phyloP scores from a whole-genome alignment of 2,329 filamentous ascomycete genomes.

The Plectosphaerella sp. region DNA sequence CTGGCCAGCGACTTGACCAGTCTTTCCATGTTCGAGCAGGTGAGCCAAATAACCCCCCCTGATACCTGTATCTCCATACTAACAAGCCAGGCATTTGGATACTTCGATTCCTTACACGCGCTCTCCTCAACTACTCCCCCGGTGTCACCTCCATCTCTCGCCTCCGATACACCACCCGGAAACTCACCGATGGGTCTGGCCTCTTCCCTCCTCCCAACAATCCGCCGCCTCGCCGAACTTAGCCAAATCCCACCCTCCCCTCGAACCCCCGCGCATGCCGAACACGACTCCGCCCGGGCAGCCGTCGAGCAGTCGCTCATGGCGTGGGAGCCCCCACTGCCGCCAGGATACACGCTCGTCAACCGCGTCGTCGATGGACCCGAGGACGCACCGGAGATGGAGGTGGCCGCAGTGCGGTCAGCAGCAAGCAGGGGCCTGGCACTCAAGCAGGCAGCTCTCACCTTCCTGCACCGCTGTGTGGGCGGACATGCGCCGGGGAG shows the following conservation, averaged over 20 bases:
- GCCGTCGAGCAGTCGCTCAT: slow-evolving; percentile 6
- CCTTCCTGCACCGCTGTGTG: slow-evolving; percentile 7
- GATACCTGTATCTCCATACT: background rate
- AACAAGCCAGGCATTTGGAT: slow-evolving; percentile 8
- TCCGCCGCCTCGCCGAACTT: slow-evolving; percentile 8
- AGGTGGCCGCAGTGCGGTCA: slow-evolving; percentile 9
- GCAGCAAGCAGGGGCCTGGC: slow-evolving; percentile 10
- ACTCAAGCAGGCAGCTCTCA: slow-evolving; percentile 9
- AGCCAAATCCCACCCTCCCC: slow-evolving; percentile 4
- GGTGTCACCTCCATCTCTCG: background rate
- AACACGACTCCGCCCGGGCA: slow-evolving; percentile 7
- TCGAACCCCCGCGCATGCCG: slow-evolving; percentile 6
- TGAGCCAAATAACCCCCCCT: background rate
- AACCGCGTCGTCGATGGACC: slow-evolving; percentile 12
- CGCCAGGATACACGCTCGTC: slow-evolving; percentile 9
- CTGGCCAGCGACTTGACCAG: slow-evolving; percentile 3
- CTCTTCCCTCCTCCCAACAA: slow-evolving; percentile 9
- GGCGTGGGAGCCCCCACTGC: slow-evolving; percentile 6
- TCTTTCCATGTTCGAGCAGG: slow-evolving; percentile 9
- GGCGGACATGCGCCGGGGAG: slow-evolving; percentile 8
- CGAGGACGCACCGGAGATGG: slow-evolving; percentile 5
- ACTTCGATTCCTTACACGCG: slow-evolving; percentile 11
- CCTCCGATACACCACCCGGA: background rate
- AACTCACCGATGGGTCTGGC: slow-evolving; percentile 7
- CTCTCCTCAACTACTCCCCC: slow-evolving; percentile 4